Evolutionary conservation across 106 monocot species (phyloP).

Genomic region (Dendrobium huoshanense): DNA sequence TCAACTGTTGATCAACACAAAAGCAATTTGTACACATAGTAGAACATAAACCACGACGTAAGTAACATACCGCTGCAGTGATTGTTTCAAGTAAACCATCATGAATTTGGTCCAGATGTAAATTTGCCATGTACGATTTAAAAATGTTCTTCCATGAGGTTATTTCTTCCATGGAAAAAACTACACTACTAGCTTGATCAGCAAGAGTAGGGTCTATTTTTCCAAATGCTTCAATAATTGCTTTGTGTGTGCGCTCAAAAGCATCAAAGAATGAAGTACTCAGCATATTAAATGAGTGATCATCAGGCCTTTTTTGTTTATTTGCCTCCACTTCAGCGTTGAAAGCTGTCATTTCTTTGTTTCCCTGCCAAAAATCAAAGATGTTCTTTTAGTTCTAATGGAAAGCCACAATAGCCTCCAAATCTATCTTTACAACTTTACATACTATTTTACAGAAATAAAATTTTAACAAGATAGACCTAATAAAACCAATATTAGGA

Average conservation of each 20-base stretch:
- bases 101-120: constrained; percentile 47
- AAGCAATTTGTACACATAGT: background rate
- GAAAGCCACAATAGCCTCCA: background rate
- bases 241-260: constrained; percentile 15
- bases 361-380: constrained; percentile 31
- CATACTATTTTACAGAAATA: background rate
- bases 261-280: constrained; percentile 19
- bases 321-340: constrained; percentile 6
- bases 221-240: constrained; percentile 19
- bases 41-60: background rate
- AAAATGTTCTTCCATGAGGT: constrained; percentile 61
- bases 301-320: constrained; percentile 10
- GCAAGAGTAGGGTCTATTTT: constrained; percentile 12
- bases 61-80: constrained; percentile 37
- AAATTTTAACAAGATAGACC: no score
- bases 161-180: constrained; percentile 22
- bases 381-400: background rate
- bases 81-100: constrained; percentile 23
- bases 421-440: background rate
- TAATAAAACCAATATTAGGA: background rate
- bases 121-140: constrained; percentile 20
- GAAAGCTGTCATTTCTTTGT: constrained; percentile 22
- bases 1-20: background rate
- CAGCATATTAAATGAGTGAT: constrained; percentile 12
- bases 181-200: constrained; percentile 10